Percentiles rank a stretch among this genome's conserved stretches.
Evolutionary conservation across 208 protist species (phyloP).

Genomic region (Trypanosoma caninum): DNA sequence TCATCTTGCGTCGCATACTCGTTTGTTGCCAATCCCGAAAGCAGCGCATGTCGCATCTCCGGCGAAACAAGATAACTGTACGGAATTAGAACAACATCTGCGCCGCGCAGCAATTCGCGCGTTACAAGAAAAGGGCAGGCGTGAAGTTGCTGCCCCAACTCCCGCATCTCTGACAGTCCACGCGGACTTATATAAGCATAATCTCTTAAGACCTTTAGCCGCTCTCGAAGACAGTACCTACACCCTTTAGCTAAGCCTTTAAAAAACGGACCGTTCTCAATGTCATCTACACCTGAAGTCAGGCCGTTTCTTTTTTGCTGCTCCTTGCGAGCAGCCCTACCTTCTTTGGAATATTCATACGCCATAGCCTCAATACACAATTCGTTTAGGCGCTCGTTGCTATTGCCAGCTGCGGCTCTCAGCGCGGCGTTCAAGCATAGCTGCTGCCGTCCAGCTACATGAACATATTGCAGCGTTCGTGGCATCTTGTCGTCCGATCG

Average conservation of each 20-base stretch:
- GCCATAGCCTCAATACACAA: conserved; percentile 89
- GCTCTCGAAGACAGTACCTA: conserved; percentile 17
- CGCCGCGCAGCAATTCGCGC: conserved; percentile 53
- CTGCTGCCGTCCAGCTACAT: conserved; percentile 88
- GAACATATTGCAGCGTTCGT: conserved; percentile 52
- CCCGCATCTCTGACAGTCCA: conserved; percentile 46
- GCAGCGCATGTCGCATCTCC: conserved; percentile 52
- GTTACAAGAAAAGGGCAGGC: conserved; percentile 83
- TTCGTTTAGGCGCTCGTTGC: conserved; percentile 82
- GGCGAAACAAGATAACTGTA: conserved; percentile 78
- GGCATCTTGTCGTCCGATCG: background rate
- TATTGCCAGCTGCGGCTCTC: conserved; percentile 27
- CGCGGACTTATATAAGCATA: conserved; percentile 22
- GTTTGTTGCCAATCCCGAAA: conserved; percentile 61
- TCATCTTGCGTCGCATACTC: conserved; percentile 9
- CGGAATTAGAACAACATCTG: conserved; percentile 79
- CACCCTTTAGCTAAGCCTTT: conserved; percentile 13
- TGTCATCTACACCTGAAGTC: conserved; percentile 8
- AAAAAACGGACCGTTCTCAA: conserved; percentile 8
- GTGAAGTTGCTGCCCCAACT: conserved; percentile 43
- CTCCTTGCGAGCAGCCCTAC: conserved; percentile 30
- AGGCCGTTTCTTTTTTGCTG: background rate
- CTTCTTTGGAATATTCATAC: conserved; percentile 56
- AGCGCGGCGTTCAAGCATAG: conserved; percentile 88
- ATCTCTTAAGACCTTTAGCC: conserved; percentile 25